Evolutionary conservation across 108 stramenopile species (phyloP).

Genomic region (Skeletonema grethae): DNA sequence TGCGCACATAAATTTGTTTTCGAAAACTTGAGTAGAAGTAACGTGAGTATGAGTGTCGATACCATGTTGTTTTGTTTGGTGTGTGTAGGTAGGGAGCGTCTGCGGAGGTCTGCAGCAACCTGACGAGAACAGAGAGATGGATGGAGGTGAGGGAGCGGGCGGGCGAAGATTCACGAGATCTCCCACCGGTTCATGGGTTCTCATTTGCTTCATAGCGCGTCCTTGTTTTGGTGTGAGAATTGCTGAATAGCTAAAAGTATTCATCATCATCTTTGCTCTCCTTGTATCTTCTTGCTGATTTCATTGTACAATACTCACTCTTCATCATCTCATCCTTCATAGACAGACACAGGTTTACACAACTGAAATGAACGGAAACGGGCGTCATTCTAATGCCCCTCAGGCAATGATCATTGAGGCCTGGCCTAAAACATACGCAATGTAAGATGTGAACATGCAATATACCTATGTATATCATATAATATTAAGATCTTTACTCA

Average conservation of each 20-base stretch:
- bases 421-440: not conserved
- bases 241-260: too few relatives aligned
- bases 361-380: constrained; percentile 4
- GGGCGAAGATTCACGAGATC: too few relatives aligned
- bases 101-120: not conserved
- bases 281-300: not conserved
- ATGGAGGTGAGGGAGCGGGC: too few relatives aligned
- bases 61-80: too few relatives aligned
- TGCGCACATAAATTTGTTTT: not conserved
- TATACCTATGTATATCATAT: not conserved
- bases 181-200: too few relatives aligned
- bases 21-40: not conserved
- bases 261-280: not conserved
- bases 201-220: too few relatives aligned
- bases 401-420: not conserved
- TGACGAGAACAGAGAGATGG: not conserved
- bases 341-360: not conserved
- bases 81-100: not conserved
- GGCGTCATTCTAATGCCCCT: not conserved
- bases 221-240: too few relatives aligned
- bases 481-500: not conserved
- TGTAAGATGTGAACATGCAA: not conserved
- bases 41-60: not conserved
- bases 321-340: not conserved
- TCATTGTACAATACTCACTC: not conserved